phyloP scores from a whole-genome alignment of 108 stramenopile genomes.

The Stephanodiscus triporus region DNA sequence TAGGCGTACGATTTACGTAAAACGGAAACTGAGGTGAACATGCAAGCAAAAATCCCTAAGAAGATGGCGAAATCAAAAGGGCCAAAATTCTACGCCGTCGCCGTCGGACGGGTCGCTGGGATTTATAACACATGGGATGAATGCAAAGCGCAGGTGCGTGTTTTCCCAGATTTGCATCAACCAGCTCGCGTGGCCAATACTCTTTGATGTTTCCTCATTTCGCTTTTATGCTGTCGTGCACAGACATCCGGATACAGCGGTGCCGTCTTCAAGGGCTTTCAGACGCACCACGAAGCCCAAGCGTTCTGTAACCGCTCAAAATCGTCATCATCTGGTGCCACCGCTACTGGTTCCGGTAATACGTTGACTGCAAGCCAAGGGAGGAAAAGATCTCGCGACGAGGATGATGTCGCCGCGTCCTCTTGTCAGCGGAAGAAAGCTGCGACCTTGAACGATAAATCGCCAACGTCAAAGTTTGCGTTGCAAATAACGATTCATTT shows the following conservation, averaged over 20 bases:
- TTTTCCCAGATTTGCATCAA: background rate
- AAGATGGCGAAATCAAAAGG: constrained; percentile 50
- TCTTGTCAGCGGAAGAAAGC: constrained; percentile 1
- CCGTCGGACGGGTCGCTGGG: constrained; percentile 62
- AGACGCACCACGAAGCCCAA: constrained; percentile 55
- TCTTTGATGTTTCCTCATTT: background rate
- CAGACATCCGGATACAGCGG: constrained; percentile 64
- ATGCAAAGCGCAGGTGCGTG: constrained; percentile 70
- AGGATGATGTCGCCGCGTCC: background rate
- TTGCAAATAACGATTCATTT: constrained; percentile 58
- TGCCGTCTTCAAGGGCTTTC: constrained; percentile 73
- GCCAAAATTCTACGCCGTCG: constrained; percentile 76
- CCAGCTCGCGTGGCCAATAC: too few species aligned
- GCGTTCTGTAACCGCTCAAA: constrained; percentile 41
- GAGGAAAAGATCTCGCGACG: constrained; percentile 14
- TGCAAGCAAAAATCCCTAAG: too few species aligned
- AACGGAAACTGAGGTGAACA: too few species aligned
- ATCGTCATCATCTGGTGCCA: constrained; percentile 1
- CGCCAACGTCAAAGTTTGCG: background rate
- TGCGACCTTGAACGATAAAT: background rate
- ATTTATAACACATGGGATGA: constrained; percentile 77
- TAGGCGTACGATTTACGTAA: too few species aligned
- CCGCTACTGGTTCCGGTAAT: background rate
- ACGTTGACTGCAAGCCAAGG: background rate
- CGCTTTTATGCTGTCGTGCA: background rate